Evolutionary conservation across 1,284 basidiomycete genomes (phyloP).

Genomic region (Caloboletus inedulis): DNA sequence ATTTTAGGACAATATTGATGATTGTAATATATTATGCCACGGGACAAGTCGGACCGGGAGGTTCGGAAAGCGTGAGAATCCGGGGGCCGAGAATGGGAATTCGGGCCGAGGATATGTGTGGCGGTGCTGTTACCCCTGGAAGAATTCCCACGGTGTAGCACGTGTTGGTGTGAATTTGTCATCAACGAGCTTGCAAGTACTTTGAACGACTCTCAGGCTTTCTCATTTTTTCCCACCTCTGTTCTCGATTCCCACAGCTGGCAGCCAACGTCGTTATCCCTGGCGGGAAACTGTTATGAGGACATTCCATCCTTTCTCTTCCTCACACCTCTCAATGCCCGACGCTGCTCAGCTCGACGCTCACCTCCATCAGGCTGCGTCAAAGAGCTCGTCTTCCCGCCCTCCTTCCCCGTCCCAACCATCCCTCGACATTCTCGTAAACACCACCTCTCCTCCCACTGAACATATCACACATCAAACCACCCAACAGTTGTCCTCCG

Average conservation of each 20-base stretch:
- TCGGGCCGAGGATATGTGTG: no score
- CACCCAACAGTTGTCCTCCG: slow-evolving; percentile 25
- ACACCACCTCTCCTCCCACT: slow-evolving; percentile 32
- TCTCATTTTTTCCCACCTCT: slow-evolving; percentile 39
- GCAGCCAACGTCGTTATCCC: slow-evolving; percentile 39
- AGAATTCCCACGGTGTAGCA: slow-evolving; percentile 29
- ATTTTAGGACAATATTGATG: no score
- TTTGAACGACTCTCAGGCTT: slow-evolving; percentile 33
- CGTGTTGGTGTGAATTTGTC: slow-evolving; percentile 33
- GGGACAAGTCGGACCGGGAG: no score
- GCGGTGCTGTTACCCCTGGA: no score
- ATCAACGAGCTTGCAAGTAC: slow-evolving; percentile 10
- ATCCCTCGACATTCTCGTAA: slow-evolving; percentile 42
- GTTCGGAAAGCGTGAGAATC: no score
- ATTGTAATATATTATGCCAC: no score
- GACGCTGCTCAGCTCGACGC: slow-evolving; percentile 39
- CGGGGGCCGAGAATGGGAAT: no score
- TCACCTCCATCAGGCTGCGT: slow-evolving; percentile 35
- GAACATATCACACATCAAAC: slow-evolving; percentile 28
- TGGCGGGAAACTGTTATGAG: slow-evolving; percentile 41
- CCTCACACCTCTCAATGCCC: slow-evolving; percentile 45
- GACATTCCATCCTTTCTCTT: slow-evolving; percentile 41
- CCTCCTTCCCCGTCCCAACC: slow-evolving; percentile 39
- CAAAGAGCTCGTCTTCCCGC: slow-evolving; percentile 37
- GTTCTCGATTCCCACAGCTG: slow-evolving; percentile 38